Evolutionary conservation across 768 basidiomycete genomes (phyloP).

Genomic region (Tylopilus cervinicoccineus): DNA sequence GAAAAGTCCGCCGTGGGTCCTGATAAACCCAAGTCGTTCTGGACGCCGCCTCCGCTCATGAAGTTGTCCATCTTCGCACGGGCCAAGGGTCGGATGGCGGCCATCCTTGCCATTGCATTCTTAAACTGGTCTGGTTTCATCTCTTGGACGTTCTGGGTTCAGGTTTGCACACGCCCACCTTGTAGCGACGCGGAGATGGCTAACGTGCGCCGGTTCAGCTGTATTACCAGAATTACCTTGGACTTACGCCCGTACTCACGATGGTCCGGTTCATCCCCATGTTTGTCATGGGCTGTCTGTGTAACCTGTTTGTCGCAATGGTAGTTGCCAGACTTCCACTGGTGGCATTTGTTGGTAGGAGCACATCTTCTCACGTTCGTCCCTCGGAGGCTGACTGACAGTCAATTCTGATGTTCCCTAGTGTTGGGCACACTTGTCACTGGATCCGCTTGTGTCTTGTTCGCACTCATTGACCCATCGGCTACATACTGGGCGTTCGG

Average conservation of each 20-base stretch:
- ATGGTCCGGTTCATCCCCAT: conserved; percentile 70
- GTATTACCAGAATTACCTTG: conserved; percentile 66
- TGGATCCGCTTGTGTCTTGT: conserved; percentile 53
- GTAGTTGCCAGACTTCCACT: conserved; percentile 54
- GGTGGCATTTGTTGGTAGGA: conserved; percentile 52
- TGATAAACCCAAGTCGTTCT: conserved; percentile 20
- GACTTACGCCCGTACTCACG: conserved; percentile 51
- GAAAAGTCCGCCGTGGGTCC: conserved; percentile 32
- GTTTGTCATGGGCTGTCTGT: conserved; percentile 59
- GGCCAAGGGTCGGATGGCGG: conserved; percentile 58
- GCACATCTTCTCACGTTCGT: too few species aligned
- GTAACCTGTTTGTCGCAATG: conserved; percentile 62
- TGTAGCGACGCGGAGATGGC: not conserved
- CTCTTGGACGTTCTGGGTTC: conserved; percentile 50
- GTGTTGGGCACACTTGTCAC: conserved; percentile 58
- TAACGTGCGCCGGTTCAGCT: conserved; percentile 36
- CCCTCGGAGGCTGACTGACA: not conserved
- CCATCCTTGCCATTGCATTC: conserved; percentile 60
- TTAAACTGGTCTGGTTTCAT: conserved; percentile 58
- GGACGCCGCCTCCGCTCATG: conserved; percentile 61
- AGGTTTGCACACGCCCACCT: conserved; percentile 23
- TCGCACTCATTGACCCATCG: conserved; percentile 59
- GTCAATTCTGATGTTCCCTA: conserved; percentile 15
- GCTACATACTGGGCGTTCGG: conserved; percentile 71
- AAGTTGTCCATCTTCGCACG: conserved; percentile 58